phyloP scores from a whole-genome alignment of 352 stramenopile species.

The Globisporangium heterothallicum region DNA sequence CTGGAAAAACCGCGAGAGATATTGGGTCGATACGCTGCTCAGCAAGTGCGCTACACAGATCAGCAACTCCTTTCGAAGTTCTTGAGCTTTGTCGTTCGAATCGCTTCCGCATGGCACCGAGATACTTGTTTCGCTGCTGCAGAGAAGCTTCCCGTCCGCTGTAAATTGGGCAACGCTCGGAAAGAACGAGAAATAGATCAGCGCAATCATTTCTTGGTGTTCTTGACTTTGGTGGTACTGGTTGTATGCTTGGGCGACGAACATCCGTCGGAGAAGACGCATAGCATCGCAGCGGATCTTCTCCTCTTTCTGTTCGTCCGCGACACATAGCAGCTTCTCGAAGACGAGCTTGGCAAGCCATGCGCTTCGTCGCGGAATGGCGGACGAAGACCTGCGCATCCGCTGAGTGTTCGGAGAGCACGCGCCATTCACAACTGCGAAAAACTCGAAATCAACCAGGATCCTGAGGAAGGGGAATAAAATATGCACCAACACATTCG shows the following conservation, averaged over 20 bases:
- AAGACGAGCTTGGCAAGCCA: conserved; percentile 62
- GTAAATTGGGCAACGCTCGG: conserved; percentile 40
- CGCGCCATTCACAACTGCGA: conserved; percentile 53
- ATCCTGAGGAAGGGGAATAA: conserved; percentile 62
- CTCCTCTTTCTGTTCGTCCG: conserved; percentile 57
- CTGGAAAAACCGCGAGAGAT: conserved; percentile 42
- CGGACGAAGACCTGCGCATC: not conserved
- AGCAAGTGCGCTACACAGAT: conserved; percentile 60
- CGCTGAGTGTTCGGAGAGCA: not conserved
- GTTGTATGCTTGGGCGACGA: conserved; percentile 57
- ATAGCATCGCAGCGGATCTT: conserved; percentile 48
- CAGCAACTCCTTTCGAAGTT: conserved; percentile 57
- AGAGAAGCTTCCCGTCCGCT: conserved; percentile 38
- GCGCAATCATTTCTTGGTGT: conserved; percentile 51
- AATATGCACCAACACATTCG: conserved; percentile 54
- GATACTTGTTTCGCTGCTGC: conserved; percentile 5
- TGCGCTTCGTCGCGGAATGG: not conserved
- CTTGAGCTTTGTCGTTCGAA: conserved; percentile 9
- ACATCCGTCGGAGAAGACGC: conserved; percentile 53
- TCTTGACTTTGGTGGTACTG: conserved; percentile 28
- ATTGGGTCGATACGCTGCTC: conserved; percentile 40
- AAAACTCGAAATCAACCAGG: conserved; percentile 69
- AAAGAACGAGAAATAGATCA: conserved; percentile 60
- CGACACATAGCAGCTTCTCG: conserved; percentile 40
- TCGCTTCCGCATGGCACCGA: not conserved